Percentiles rank a stretch among this genome's conserved stretches.
phyloP scores from a whole-genome alignment of 352 stramenopile genomes.

The Globisporangium uncinulatum region DNA sequence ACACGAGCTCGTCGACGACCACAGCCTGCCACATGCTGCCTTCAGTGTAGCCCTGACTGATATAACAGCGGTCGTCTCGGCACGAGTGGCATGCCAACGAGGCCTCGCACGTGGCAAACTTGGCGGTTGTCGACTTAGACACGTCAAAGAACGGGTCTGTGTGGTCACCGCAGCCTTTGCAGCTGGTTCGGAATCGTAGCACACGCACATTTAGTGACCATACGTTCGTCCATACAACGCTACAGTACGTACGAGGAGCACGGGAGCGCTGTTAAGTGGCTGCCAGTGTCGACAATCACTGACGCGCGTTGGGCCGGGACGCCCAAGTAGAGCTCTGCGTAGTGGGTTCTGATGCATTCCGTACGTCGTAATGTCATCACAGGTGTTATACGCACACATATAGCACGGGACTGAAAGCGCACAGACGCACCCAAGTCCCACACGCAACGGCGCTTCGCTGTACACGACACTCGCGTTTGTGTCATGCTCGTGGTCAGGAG shows the following conservation, averaged over 20 bases:
- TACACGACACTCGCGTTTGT: neutral
- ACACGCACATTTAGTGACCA: neutral
- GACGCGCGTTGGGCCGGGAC: slow-evolving; percentile 75
- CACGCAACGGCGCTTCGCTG: slow-evolving; percentile 1
- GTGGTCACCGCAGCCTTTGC: slow-evolving; percentile 61
- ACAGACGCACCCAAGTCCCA: neutral
- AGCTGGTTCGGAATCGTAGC: slow-evolving; percentile 16
- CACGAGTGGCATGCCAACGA: slow-evolving; percentile 66
- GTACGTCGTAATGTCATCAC: neutral
- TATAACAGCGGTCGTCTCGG: slow-evolving; percentile 22
- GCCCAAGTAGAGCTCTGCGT: slow-evolving; percentile 78
- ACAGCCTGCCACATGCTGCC: slow-evolving; percentile 79
- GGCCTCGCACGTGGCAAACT: slow-evolving; percentile 56
- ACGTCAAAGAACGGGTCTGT: slow-evolving; percentile 65
- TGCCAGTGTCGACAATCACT: slow-evolving; percentile 82
- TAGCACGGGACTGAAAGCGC: neutral
- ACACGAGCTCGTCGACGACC: slow-evolving; percentile 79
- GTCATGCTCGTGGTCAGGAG: neutral
- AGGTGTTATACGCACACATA: neutral
- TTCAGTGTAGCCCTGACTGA: slow-evolving; percentile 82
- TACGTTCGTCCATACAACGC: neutral
- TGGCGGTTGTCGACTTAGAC: slow-evolving; percentile 59
- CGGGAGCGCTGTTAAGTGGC: slow-evolving; percentile 71
- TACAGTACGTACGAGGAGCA: slow-evolving; percentile 48
- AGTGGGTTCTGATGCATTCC: slow-evolving; percentile 54